phyloP scores from a whole-genome alignment of 129 eudicot species.

The Cynara cardunculus region DNA sequence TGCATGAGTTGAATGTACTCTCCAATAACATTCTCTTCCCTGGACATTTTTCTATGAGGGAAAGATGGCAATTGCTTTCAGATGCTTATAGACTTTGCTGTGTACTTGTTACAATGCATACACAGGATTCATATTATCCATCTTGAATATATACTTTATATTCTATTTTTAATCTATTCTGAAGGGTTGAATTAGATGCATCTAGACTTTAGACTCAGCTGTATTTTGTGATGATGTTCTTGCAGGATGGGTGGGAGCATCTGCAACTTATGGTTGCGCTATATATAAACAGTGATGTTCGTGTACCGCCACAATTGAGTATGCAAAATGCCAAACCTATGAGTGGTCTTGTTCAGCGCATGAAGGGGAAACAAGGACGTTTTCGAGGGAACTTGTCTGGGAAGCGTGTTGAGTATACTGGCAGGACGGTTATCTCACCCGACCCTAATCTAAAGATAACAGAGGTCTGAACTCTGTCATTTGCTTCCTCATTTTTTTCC shows the following conservation, averaged over 20 bases:
- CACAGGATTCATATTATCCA: background rate
- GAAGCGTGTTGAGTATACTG: conserved; percentile 95
- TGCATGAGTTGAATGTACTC: no score
- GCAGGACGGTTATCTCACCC: conserved; percentile 98
- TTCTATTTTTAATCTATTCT: conserved; percentile 1
- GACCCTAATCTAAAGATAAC: conserved; percentile 93
- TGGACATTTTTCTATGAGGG: background rate
- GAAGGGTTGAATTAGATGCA: background rate
- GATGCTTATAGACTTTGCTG: conserved; percentile 2
- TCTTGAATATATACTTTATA: background rate
- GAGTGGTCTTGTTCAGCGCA: conserved; percentile 88
- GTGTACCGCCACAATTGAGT: conserved; percentile 39
- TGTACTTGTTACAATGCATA: background rate
- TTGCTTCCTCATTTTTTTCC: background rate
- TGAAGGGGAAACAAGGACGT: conserved; percentile 95
- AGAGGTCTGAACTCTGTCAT: conserved; percentile 44
- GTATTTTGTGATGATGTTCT: conserved; percentile 16
- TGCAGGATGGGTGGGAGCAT: conserved; percentile 51
- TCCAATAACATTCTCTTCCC: no score
- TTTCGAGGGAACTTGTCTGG: conserved; percentile 89
- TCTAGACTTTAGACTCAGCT: background rate
- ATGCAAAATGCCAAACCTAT: conserved; percentile 36
- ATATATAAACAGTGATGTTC: conserved; percentile 86
- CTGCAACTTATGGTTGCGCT: conserved; percentile 75
- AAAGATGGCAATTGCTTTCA: background rate